Evolutionary conservation across 108 stramenopile species (phyloP).

Genomic region (Aurantiochytrium sp.): DNA sequence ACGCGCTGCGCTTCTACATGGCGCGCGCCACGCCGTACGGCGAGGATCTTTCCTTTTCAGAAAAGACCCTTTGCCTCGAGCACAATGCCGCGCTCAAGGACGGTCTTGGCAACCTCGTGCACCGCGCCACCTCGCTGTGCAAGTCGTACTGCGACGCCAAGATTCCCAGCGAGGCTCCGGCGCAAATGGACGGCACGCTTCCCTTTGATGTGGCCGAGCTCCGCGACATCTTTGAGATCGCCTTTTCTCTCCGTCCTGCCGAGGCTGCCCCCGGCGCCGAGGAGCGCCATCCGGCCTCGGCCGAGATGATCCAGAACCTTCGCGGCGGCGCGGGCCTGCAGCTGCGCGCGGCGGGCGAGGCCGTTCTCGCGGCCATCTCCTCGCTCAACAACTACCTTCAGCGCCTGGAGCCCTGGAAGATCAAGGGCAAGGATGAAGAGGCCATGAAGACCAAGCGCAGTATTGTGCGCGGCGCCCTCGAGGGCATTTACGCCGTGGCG

Average conservation of each 20-base stretch:
- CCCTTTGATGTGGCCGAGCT: slow-evolving; percentile 27
- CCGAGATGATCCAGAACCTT: slow-evolving; percentile 64
- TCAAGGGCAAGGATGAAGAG: slow-evolving; percentile 71
- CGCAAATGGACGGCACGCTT: not conserved
- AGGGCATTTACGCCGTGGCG: slow-evolving; percentile 80
- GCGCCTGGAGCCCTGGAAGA: slow-evolving; percentile 87
- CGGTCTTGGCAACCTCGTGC: slow-evolving; percentile 87
- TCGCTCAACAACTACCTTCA: slow-evolving; percentile 84
- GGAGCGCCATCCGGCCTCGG: slow-evolving; percentile 55
- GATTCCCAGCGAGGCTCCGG: slow-evolving; percentile 54
- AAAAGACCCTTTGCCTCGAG: slow-evolving; percentile 70
- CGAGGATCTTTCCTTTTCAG: slow-evolving; percentile 75
- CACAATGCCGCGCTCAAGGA: slow-evolving; percentile 93
- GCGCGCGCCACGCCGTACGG: slow-evolving; percentile 87
- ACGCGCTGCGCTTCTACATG: slow-evolving; percentile 87
- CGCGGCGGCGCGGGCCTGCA: slow-evolving; percentile 32
- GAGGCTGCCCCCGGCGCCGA: slow-evolving; percentile 66
- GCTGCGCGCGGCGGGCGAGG: slow-evolving; percentile 4
- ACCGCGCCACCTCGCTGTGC: slow-evolving; percentile 83
- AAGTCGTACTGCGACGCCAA: slow-evolving; percentile 73
- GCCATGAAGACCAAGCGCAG: slow-evolving; percentile 58
- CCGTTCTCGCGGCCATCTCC: slow-evolving; percentile 37
- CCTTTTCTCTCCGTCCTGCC: slow-evolving; percentile 54
- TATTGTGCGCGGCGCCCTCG: slow-evolving; percentile 77
- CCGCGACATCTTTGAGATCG: slow-evolving; percentile 43